Evolutionary conservation across 495 filamentous ascomycete genomes (phyloP).

Genomic region (Friedmanniomyces simplex): DNA sequence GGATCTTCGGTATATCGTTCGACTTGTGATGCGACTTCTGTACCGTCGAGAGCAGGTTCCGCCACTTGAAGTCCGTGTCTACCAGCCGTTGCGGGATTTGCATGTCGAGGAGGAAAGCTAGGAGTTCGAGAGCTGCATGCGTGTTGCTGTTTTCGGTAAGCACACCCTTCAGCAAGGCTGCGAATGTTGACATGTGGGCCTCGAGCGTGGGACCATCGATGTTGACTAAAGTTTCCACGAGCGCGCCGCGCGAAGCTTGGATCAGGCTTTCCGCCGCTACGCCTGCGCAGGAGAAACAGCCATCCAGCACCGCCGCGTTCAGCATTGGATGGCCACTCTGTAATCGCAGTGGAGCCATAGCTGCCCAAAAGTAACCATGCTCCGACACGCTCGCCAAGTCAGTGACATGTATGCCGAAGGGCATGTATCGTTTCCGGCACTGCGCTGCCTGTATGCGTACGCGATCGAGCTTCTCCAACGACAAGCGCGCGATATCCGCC

Average conservation of each 20-base stretch:
- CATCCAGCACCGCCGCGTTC: constrained; percentile 48
- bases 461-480: constrained; percentile 81
- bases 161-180: constrained; percentile 48
- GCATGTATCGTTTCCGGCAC: constrained; percentile 14
- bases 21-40: constrained; percentile 79
- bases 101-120: constrained; percentile 62
- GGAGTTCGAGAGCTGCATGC: constrained; percentile 62
- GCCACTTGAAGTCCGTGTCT: constrained; percentile 33
- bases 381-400: constrained; percentile 24
- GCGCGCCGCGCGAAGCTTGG: constrained; percentile 57
- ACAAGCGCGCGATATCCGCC: constrained; percentile 51
- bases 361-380: constrained; percentile 24
- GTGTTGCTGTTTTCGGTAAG: not conserved
- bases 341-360: constrained; percentile 12
- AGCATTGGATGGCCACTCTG: not conserved
- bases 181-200: constrained; percentile 35
- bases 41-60: constrained; percentile 52
- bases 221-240: constrained; percentile 35
- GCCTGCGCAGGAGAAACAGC: constrained; percentile 72
- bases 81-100: constrained; percentile 32
- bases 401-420: not conserved
- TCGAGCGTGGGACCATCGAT: constrained; percentile 21
- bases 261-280: constrained; percentile 72
- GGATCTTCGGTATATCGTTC: constrained; percentile 63
- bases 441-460: constrained; percentile 59